These are phyloP conservation scores for Arabidopsis suecica DNA, from an alignment of 345 rosid species.

Conservation along the genomic window DNA sequence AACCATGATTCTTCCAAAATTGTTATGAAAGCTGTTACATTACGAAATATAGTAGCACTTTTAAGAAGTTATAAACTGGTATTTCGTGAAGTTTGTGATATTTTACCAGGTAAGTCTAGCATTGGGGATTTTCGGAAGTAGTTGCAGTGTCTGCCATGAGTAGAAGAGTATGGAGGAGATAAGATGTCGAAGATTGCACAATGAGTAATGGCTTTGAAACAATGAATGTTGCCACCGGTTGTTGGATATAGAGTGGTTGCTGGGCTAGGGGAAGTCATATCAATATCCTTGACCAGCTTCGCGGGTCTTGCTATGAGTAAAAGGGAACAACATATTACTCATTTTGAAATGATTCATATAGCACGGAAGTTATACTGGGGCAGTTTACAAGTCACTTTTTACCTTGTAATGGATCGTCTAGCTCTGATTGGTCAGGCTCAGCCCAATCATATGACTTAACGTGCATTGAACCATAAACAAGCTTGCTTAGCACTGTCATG, in stretches of 20 bases:
- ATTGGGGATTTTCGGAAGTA: slow-evolving; percentile 62
- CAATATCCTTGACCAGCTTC: slow-evolving; percentile 67
- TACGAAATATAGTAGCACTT: background rate
- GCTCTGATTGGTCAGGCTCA: slow-evolving; percentile 50
- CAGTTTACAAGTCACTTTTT: slow-evolving; percentile 40
- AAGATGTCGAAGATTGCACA: slow-evolving; percentile 83
- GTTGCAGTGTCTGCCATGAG: slow-evolving; percentile 71
- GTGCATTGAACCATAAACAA: slow-evolving; percentile 81
- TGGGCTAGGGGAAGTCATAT: slow-evolving; percentile 77
- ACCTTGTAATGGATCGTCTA: slow-evolving; percentile 76
- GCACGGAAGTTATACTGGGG: background rate
- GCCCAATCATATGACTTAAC: slow-evolving; percentile 95
- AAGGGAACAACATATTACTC: slow-evolving; percentile 14
- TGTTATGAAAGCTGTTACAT: background rate
- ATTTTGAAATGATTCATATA: background rate
- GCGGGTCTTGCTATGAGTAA: slow-evolving; percentile 82
- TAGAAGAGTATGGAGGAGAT: slow-evolving; percentile 77
- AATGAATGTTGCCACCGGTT: slow-evolving; percentile 83
- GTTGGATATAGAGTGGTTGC: slow-evolving; percentile 78
- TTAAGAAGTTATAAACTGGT: slow-evolving; percentile 19
- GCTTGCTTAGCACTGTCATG: slow-evolving; percentile 95
- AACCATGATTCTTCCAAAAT: background rate
- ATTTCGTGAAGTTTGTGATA: slow-evolving; percentile 5
- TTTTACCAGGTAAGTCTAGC: slow-evolving; percentile 64
- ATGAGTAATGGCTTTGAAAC: slow-evolving; percentile 80